A percentile compares a stretch with the other conserved stretches of the same genome.
Evolutionary conservation across 441 rosid species (phyloP).

Genomic region (Arabidopsis lyrata): DNA sequence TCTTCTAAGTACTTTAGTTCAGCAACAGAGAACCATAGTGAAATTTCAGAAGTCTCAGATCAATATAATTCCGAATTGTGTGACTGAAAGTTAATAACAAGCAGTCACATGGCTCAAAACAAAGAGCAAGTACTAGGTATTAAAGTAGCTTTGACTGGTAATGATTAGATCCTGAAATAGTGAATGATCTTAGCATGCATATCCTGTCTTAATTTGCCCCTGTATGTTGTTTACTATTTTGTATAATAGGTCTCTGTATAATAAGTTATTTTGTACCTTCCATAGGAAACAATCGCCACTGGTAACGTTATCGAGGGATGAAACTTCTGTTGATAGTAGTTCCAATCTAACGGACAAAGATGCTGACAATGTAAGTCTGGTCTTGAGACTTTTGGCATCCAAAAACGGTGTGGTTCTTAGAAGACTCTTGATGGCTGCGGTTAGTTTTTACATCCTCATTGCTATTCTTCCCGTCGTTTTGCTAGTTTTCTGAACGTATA

Average conservation of each 20-base stretch:
- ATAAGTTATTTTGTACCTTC: constrained; percentile 36
- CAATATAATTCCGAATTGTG: background rate
- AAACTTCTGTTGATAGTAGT: constrained; percentile 47
- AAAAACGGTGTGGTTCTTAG: constrained; percentile 83
- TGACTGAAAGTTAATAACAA: background rate
- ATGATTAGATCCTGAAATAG: constrained; percentile 4
- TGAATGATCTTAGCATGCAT: background rate
- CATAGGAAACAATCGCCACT: constrained; percentile 63
- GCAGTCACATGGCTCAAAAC: background rate
- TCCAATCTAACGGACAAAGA: constrained; percentile 52
- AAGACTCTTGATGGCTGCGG: constrained; percentile 91
- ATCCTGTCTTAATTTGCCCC: background rate
- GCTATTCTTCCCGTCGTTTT: constrained; percentile 7
- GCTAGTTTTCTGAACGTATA: background rate
- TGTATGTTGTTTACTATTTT: background rate
- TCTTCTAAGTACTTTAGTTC: constrained; percentile 12
- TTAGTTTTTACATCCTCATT: constrained; percentile 52
- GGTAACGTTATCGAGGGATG: constrained; percentile 49
- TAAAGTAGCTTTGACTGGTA: constrained; percentile 3
- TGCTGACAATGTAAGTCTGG: constrained; percentile 56
- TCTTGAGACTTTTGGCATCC: constrained; percentile 76
- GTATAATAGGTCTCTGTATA: constrained; percentile 14
- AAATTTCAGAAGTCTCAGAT: background rate
- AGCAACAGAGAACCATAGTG: constrained; percentile 10
- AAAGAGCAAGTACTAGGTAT: constrained; percentile 13